Base-by-base conservation (phyloP, 1,284 basidiomycete species). In the Leucoagaricus sp. region DNA sequence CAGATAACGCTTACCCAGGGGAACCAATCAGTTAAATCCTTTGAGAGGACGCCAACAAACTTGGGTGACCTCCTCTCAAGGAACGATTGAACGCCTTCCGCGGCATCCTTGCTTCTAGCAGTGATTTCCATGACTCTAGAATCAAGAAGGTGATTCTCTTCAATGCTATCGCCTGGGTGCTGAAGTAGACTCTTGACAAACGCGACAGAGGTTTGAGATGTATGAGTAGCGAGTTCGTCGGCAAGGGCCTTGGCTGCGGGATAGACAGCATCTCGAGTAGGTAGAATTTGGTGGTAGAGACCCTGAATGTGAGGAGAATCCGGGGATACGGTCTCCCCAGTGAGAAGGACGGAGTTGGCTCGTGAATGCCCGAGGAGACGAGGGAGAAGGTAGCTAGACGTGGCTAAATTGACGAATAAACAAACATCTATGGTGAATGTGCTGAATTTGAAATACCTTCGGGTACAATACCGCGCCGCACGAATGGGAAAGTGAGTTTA, bases 61-160 rank as follows among this genome's bases (percentile, higher is more conserved):
- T 71, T 74, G 0, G 78, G 75, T 8, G 63, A 45, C 17, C 82
- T 70, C 52, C 72, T 74, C 61, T 83, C 77, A 60, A 70, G 77
- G 69, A 84, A 84, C 0, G 82, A 72, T 15, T 61, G 64, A 2
- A 74, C 75, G 2, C 82, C 83, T 60, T 84, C 82, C 15, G 64
- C 67, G 0, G 74, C 78, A 62, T 84, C 83, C 4, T 60, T 63
- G 2, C 72, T 70, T 23, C 60, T 64, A 0, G 68, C 77, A 1
- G 79, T 60, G 25, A 76, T 62, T 19, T 72, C 69, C 25, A 84
- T 77, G 12, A 72, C 77, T 15, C 76, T 68, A 7, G 83, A 84
- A 58, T 84, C 83, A 10, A 79, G 63, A 2, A 84, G 59, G 57
- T 84, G 81, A 54, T 81, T 80, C 64, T 81, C 81, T 63, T 85